Percentiles rank a stretch among this genome's conserved stretches.
Conservation (phyloP, 2,329 filamentous ascomycete genomes). For the Ascochyta rabiei region DNA sequence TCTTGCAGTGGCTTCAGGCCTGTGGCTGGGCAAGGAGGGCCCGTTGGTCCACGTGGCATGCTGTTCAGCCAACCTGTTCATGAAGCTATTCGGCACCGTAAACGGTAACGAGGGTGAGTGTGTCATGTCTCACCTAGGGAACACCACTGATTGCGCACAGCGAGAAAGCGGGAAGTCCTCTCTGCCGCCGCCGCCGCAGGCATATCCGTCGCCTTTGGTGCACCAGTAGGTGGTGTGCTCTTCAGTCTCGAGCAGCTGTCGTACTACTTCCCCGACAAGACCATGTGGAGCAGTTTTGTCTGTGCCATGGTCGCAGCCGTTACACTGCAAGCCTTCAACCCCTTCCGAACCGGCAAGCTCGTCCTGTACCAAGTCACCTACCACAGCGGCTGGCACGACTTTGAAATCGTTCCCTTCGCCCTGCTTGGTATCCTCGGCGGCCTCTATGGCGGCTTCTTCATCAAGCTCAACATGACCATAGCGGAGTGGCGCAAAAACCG, state of each 20-base stretch:
- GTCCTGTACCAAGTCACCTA: conserved; percentile 97
- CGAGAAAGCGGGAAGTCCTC: conserved; percentile 89
- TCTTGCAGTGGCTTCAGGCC: conserved; percentile 87
- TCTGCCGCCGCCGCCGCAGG: conserved; percentile 91
- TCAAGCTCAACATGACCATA: conserved; percentile 89
- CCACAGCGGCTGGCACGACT: conserved; percentile 88
- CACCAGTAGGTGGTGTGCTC: conserved; percentile 90
- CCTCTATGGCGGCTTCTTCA: conserved; percentile 93
- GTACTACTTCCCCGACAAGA: conserved; percentile 98
- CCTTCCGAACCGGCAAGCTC: conserved; percentile 92
- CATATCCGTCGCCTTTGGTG: conserved; percentile 92
- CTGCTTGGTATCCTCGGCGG: conserved; percentile 87
- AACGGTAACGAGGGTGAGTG: conserved; percentile 80
- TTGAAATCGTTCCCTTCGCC: conserved; percentile 88
- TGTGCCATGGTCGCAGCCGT: conserved; percentile 99
- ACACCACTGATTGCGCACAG: conserved; percentile 51
- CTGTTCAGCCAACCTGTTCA: conserved; percentile 92
- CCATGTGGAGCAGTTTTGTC: conserved; percentile 99
- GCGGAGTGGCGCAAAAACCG: conserved; percentile 77
- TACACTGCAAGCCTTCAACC: conserved; percentile 88
- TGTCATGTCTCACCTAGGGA: background rate
- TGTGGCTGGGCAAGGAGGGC: conserved; percentile 97
- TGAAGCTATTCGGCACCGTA: conserved; percentile 83
- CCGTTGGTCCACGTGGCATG: conserved; percentile 95
- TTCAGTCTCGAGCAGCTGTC: conserved; percentile 97